Conservation (phyloP, 768 basidiomycete genomes). For the Russula earlei region DNA sequence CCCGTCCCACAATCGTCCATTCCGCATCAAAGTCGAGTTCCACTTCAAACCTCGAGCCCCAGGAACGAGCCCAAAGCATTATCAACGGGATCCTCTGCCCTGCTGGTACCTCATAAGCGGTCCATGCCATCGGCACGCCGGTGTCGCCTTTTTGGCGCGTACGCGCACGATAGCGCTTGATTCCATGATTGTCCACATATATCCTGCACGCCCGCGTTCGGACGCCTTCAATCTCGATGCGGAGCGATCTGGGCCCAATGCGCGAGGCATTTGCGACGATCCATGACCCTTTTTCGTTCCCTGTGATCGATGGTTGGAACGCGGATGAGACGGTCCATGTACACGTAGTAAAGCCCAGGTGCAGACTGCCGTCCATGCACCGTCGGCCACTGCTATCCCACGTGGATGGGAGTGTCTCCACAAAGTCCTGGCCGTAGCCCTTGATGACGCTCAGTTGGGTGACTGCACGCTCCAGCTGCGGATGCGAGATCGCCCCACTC, state of each 20-base stretch:
- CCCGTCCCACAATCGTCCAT: constrained; percentile 1
- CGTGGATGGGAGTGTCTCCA: constrained; percentile 47
- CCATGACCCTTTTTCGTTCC: constrained; percentile 27
- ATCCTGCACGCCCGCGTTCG: constrained; percentile 60
- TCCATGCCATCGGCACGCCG: constrained; percentile 8
- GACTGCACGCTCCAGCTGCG: constrained; percentile 26
- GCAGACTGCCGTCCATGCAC: constrained; percentile 21
- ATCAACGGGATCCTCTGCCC: background rate
- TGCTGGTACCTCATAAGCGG: constrained; percentile 10
- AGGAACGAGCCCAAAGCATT: constrained; percentile 10
- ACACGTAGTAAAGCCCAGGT: constrained; percentile 38
- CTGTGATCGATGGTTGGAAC: constrained; percentile 33
- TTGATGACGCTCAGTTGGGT: constrained; percentile 39
- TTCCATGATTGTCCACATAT: constrained; percentile 37
- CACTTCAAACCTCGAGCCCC: constrained; percentile 11
- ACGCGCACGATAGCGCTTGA: constrained; percentile 9
- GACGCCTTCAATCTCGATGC: constrained; percentile 40
- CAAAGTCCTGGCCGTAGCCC: constrained; percentile 33
- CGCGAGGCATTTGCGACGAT: constrained; percentile 36
- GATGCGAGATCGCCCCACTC: background rate
- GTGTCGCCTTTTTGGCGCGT: background rate
- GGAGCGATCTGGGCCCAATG: constrained; percentile 36
- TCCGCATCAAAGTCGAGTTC: constrained; percentile 7
- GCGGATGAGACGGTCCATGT: constrained; percentile 34
- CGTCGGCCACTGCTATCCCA: constrained; percentile 25